Evolutionary conservation across 2,329 filamentous ascomycete species (phyloP).

Genomic region (Trichoderma sp.): DNA sequence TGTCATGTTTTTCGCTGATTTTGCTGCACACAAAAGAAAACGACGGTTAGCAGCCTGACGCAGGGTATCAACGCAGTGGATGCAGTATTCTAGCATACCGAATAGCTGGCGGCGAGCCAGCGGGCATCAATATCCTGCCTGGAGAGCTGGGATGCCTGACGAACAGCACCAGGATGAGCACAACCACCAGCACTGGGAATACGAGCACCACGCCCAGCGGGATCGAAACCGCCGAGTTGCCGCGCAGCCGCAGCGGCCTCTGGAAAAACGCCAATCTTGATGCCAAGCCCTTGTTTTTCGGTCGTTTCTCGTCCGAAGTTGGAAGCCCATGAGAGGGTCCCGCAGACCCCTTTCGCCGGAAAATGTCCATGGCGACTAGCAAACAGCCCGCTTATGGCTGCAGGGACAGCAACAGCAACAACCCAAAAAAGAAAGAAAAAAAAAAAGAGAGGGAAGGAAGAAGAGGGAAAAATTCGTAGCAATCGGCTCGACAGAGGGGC

Average conservation of each 20-base stretch:
- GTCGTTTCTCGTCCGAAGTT: constrained; percentile 53
- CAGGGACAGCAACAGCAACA: constrained; percentile 43
- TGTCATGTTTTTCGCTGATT: constrained; percentile 97
- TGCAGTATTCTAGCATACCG: constrained; percentile 60
- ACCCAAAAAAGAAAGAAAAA: background rate
- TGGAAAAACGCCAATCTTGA: constrained; percentile 76
- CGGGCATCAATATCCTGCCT: constrained; percentile 81
- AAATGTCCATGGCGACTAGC: constrained; percentile 55
- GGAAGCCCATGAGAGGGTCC: constrained; percentile 48
- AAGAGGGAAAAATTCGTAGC: background rate
- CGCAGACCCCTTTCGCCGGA: constrained; percentile 55
- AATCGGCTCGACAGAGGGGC: background rate
- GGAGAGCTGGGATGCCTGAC: constrained; percentile 83
- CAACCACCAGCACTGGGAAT: constrained; percentile 87
- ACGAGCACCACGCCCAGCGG: constrained; percentile 89
- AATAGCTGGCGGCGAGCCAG: constrained; percentile 84
- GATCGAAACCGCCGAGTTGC: constrained; percentile 89
- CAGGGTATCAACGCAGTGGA: background rate
- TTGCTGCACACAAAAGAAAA: constrained; percentile 57
- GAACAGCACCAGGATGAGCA: constrained; percentile 88
- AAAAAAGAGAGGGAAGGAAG: background rate
- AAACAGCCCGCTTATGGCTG: constrained; percentile 36
- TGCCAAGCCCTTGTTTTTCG: constrained; percentile 44
- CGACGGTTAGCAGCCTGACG: constrained; percentile 26
- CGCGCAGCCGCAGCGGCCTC: constrained; percentile 82